These are phyloP conservation scores for Aspergillus amoenus DNA, from an alignment of 2,329 filamentous ascomycete genomes.

Conservation along the genomic window DNA sequence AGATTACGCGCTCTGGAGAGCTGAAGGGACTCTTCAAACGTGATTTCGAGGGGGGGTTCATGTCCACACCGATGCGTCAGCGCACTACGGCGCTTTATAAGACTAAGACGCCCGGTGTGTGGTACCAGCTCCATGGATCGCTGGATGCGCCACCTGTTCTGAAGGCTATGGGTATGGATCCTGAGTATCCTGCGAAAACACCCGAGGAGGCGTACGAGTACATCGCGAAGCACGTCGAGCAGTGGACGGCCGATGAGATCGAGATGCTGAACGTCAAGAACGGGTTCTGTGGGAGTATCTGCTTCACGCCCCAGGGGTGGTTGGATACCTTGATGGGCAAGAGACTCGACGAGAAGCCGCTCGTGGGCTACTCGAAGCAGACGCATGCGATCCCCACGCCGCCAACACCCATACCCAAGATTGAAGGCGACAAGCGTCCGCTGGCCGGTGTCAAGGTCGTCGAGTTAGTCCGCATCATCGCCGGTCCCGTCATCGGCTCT, in stretches of 20 bases:
- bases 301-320: background rate
- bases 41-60: constrained; percentile 42
- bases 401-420: background rate
- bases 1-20: constrained; percentile 29
- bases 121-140: constrained; percentile 55
- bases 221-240: constrained; percentile 29
- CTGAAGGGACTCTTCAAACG: constrained; percentile 29
- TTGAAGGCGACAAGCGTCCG: constrained; percentile 28
- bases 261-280: constrained; percentile 43
- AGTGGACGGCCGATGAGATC: constrained; percentile 43
- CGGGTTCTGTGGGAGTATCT: constrained; percentile 47
- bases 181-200: background rate
- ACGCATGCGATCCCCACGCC: background rate
- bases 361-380: background rate
- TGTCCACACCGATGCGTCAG: background rate
- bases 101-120: constrained; percentile 46
- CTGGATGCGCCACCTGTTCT: constrained; percentile 40
- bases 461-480: constrained; percentile 40
- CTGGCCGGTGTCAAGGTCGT: constrained; percentile 52
- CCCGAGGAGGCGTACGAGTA: constrained; percentile 21
- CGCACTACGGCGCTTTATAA: constrained; percentile 48
- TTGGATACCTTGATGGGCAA: background rate
- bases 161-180: background rate
- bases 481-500: constrained; percentile 44
- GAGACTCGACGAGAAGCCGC: background rate